Percentiles rank a stretch among this genome's conserved stretches.
phyloP scores from a whole-genome alignment of 2,329 filamentous ascomycete genomes.

The Aspergillus caelatus region DNA sequence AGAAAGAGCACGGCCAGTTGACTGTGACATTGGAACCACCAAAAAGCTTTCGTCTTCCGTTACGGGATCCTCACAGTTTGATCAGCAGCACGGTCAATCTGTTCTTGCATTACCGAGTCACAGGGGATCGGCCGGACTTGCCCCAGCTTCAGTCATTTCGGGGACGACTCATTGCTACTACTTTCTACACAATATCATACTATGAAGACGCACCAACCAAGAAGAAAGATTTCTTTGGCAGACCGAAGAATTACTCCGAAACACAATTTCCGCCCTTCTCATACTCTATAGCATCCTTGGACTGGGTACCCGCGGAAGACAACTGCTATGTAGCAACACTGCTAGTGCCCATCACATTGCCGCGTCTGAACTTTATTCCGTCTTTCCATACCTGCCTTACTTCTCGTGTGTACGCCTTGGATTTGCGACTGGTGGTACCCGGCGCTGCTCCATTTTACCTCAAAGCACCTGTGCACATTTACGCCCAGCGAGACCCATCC shows the following conservation, averaged over 20 bases:
- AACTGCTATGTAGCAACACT: conserved; percentile 10
- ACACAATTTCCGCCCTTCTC: conserved; percentile 11
- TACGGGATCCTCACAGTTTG: conserved; percentile 11
- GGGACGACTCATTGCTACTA: conserved; percentile 16
- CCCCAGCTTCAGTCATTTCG: conserved; percentile 19
- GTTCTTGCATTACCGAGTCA: conserved; percentile 9
- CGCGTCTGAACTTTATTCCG: conserved; percentile 18
- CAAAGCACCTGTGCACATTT: conserved; percentile 9
- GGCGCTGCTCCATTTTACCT: conserved; percentile 12
- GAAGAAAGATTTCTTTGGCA: conserved; percentile 16
- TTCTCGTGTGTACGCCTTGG: conserved; percentile 15
- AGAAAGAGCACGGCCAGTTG: not conserved
- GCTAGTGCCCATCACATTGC: conserved; percentile 17
- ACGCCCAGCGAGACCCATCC: conserved; percentile 12
- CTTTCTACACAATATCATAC: conserved; percentile 14
- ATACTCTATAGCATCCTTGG: conserved; percentile 10
- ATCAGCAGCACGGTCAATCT: conserved; percentile 15
- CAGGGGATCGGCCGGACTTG: not conserved
- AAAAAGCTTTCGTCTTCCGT: conserved; percentile 13
- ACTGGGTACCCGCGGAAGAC: conserved; percentile 8
- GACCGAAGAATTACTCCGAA: conserved; percentile 16
- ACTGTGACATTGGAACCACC: conserved; percentile 12
- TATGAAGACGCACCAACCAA: conserved; percentile 6
- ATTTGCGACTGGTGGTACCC: conserved; percentile 13
- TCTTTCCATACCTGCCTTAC: conserved; percentile 22